Conservation (phyloP, 1,284 basidiomycete genomes). For the Apiotrichum siamense region DNA sequence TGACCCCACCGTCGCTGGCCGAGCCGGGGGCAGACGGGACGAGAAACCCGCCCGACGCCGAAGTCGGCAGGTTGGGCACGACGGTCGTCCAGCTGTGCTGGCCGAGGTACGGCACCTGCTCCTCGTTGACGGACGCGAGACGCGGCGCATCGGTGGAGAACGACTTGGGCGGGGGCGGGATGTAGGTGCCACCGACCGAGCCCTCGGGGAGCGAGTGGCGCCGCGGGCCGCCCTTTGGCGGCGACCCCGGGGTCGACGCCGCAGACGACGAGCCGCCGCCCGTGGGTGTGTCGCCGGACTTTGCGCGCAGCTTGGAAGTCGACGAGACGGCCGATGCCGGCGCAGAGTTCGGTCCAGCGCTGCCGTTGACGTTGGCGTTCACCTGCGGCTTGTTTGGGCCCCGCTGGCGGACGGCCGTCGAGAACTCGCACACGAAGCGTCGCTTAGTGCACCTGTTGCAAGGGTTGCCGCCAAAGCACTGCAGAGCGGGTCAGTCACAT, state of each 20-base stretch:
- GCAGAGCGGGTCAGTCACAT: constrained; percentile 2
- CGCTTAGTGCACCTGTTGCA: constrained; percentile 22
- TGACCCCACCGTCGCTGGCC: too few species aligned
- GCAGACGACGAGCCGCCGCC: neutral
- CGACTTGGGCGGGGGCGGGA: constrained; percentile 10
- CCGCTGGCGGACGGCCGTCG: constrained; percentile 18
- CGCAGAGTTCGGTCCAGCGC: neutral
- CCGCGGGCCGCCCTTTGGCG: neutral
- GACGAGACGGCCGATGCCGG: neutral
- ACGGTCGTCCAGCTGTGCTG: constrained; percentile 4
- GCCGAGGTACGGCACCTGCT: constrained; percentile 4
- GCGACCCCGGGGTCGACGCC: neutral
- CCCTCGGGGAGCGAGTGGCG: constrained; percentile 16
- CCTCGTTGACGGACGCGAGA: constrained; percentile 1
- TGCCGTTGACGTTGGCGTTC: neutral
- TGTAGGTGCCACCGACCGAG: neutral
- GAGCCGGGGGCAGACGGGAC: too few species aligned
- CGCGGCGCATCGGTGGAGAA: constrained; percentile 11
- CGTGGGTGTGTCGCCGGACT: neutral
- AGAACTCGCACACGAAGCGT: constrained; percentile 21
- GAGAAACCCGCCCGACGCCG: constrained; percentile 12
- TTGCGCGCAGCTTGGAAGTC: neutral
- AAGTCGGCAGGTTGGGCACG: constrained; percentile 8
- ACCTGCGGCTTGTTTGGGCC: constrained; percentile 16
- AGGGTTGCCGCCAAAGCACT: constrained; percentile 22